Evolutionary conservation across 176 grass and related monocot genomes (phyloP).

Genomic region (Alloteropsis semialata): DNA sequence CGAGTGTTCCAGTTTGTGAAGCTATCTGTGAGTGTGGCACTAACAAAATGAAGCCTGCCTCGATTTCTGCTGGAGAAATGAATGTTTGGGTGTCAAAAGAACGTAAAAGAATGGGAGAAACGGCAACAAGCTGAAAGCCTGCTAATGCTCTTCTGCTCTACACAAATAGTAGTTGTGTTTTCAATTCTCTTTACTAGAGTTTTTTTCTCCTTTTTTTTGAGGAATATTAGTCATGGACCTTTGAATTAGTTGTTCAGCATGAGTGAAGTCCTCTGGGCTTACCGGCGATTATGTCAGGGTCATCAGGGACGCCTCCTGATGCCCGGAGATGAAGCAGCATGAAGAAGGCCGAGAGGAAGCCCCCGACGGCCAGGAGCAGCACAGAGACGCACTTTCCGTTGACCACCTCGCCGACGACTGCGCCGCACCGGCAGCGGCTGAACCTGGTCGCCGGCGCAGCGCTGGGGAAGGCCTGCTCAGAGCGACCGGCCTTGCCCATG

Average conservation of each 20-base stretch:
- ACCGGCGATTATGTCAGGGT: slow-evolving; percentile 34
- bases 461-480: slow-evolving; percentile 21
- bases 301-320: slow-evolving; percentile 20
- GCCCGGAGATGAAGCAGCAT: slow-evolving; percentile 30
- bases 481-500: slow-evolving; percentile 49
- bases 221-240: not conserved
- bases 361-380: slow-evolving; percentile 22
- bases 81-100: not conserved
- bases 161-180: not conserved
- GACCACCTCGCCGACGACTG: not conserved
- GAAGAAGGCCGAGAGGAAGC: slow-evolving; percentile 44
- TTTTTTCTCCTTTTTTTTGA: not conserved
- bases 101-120: not conserved
- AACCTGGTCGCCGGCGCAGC: not conserved
- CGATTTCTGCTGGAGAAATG: slow-evolving; percentile 37
- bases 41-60: slow-evolving; percentile 47
- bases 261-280: not conserved
- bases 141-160: not conserved
- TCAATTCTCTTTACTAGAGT: not conserved
- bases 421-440: not conserved
- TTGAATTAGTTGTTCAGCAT: not conserved
- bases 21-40: slow-evolving; percentile 14
- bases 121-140: not conserved
- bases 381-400: not conserved
- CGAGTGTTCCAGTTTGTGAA: slow-evolving; percentile 20